These are phyloP conservation scores for Tolypocladium ovalisporum DNA, from an alignment of 2,329 filamentous ascomycete genomes.

Conservation along the genomic window DNA sequence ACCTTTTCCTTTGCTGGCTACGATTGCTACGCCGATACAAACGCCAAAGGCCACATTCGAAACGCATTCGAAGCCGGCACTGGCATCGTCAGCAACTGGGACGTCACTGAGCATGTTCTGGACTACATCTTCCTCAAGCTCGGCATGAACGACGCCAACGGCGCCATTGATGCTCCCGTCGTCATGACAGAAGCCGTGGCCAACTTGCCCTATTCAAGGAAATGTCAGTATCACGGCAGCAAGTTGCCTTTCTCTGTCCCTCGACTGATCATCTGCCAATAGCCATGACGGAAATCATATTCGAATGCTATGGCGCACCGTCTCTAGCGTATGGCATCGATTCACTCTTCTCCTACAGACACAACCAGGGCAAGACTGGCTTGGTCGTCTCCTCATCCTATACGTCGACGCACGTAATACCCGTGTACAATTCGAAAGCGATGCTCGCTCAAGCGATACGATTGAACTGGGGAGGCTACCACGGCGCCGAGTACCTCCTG, in stretches of 20 bases:
- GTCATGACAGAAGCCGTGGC: conserved; percentile 95
- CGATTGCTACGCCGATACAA: conserved; percentile 92
- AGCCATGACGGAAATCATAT: conserved; percentile 97
- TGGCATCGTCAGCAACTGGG: conserved; percentile 93
- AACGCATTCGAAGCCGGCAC: conserved; percentile 85
- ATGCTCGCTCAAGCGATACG: conserved; percentile 76
- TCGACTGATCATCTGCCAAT: conserved; percentile 9
- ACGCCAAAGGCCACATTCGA: conserved; percentile 79
- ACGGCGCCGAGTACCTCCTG: conserved; percentile 80
- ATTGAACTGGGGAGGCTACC: conserved; percentile 89
- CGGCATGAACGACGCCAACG: conserved; percentile 66
- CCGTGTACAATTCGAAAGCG: conserved; percentile 77
- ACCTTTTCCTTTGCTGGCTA: conserved; percentile 86
- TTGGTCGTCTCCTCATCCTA: conserved; percentile 87
- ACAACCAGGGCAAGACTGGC: conserved; percentile 81
- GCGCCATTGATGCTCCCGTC: conserved; percentile 71
- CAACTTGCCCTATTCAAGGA: conserved; percentile 78
- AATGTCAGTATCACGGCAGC: conserved; percentile 47
- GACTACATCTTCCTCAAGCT: conserved; percentile 94
- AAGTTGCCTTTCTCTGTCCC: not conserved
- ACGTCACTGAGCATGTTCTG: conserved; percentile 87
- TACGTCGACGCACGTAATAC: conserved; percentile 90
- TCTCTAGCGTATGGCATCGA: conserved; percentile 92
- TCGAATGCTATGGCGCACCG: conserved; percentile 88
- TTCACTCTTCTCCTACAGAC: conserved; percentile 87